phyloP scores from a whole-genome alignment of 1,139 yeast species.

The Scheffersomyces insectosa region DNA sequence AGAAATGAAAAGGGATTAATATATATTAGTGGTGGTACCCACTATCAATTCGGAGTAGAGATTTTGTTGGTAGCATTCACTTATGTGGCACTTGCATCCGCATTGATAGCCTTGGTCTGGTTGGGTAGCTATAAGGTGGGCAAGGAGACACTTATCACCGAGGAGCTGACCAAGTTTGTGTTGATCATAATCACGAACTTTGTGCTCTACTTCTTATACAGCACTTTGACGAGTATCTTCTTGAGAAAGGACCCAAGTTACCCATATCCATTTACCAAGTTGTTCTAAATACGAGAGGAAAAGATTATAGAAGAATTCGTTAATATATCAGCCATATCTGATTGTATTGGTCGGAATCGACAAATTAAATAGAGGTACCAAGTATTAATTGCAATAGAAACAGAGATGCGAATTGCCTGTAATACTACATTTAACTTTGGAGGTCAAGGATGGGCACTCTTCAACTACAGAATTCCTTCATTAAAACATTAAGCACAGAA shows the following conservation, averaged over 20 bases:
- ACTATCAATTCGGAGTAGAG: conserved; percentile 72
- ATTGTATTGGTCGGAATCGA: no score
- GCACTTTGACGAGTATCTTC: conserved; percentile 41
- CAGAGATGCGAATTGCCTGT: no score
- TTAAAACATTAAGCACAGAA: no score
- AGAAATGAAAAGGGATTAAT: conserved; percentile 49
- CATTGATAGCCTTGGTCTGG: conserved; percentile 39
- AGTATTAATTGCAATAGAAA: no score
- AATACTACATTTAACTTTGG: no score
- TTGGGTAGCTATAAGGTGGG: conserved; percentile 33
- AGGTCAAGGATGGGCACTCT: no score
- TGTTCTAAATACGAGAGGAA: conserved; percentile 21
- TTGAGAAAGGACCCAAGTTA: conserved; percentile 42
- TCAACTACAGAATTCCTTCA: no score
- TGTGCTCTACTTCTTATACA: conserved; percentile 31
- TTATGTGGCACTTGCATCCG: conserved; percentile 46
- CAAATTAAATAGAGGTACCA: no score
- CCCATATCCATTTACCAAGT: conserved; percentile 37
- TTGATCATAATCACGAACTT: conserved; percentile 20
- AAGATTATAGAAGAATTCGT: no score
- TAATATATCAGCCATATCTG: no score
- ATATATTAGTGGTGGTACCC: conserved; percentile 61
- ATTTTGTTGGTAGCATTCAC: conserved; percentile 49
- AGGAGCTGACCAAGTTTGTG: conserved; percentile 16
- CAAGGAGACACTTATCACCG: conserved; percentile 15